Percentiles rank a stretch among this genome's conserved stretches.
Conservation (phyloP, 192 early-diverging fungal genomes). For the Diversispora eburnea region DNA sequence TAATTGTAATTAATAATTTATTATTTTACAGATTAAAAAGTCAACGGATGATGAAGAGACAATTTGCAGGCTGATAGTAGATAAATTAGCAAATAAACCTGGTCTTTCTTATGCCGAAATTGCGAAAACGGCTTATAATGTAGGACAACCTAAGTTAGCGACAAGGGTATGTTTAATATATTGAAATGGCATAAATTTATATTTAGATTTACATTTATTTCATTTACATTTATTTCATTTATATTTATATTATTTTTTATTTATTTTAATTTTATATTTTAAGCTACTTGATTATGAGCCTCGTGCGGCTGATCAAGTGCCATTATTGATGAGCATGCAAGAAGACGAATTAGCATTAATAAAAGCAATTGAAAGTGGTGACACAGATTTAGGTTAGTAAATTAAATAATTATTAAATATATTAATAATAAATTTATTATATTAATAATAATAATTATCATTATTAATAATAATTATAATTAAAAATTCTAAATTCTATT, state of each 20-base stretch:
- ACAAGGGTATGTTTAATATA: conserved; percentile 55
- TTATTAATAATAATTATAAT: too few relatives aligned
- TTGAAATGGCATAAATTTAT: not conserved
- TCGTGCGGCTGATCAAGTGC: conserved; percentile 90
- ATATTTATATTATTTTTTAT: not conserved
- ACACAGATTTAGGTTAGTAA: conserved; percentile 80
- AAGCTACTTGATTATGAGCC: conserved; percentile 92
- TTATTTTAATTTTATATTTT: conserved; percentile 19
- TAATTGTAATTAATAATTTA: not conserved
- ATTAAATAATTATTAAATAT: not conserved
- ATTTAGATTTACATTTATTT: too few relatives aligned
- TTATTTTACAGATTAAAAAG: conserved; percentile 62
- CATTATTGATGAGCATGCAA: conserved; percentile 88
- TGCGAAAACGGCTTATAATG: conserved; percentile 82
- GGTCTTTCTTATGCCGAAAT: conserved; percentile 88
- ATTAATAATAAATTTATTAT: too few relatives aligned
- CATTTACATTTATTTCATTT: not conserved
- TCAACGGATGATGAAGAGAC: conserved; percentile 86
- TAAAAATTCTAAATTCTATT: too few relatives aligned
- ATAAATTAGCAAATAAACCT: conserved; percentile 67
- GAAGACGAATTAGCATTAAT: conserved; percentile 83
- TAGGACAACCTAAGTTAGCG: conserved; percentile 81
- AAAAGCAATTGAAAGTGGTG: conserved; percentile 91
- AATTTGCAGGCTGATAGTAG: conserved; percentile 72
- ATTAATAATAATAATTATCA: too few relatives aligned